phyloP scores from a whole-genome alignment of 164 flowering plant genomes.

The Aristolochia contorta region DNA sequence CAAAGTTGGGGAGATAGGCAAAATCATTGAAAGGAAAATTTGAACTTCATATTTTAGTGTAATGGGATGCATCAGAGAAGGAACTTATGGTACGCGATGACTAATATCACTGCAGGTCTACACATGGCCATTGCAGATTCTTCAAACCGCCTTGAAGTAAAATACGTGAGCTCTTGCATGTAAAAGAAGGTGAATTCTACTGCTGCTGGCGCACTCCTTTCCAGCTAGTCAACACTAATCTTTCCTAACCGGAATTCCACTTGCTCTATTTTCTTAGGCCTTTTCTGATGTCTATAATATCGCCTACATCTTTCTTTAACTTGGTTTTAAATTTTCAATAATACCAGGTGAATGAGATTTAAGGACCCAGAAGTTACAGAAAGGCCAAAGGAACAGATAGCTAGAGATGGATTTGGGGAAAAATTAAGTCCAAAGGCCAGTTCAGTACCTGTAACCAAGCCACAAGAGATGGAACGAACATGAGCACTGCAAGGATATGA shows the following conservation, averaged over 20 bases:
- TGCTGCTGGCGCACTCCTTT: background rate
- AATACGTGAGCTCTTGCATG: background rate
- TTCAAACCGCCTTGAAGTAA: background rate
- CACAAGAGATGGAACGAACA: slow-evolving; percentile 81
- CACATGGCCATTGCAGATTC: background rate
- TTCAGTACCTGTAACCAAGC: slow-evolving; percentile 82
- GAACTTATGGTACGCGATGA: no score
- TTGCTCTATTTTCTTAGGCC: background rate
- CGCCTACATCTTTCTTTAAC: background rate
- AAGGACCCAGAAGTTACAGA: background rate
- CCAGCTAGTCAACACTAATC: background rate
- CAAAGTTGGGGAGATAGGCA: no score
- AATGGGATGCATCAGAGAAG: no score
- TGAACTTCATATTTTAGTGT: no score
- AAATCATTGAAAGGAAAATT: no score
- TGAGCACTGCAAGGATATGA: slow-evolving; percentile 59
- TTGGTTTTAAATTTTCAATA: background rate
- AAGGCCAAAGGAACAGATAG: background rate
- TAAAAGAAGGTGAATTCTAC: background rate
- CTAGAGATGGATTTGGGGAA: background rate
- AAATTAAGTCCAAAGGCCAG: background rate
- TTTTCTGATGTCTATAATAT: background rate
- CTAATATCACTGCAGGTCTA: background rate
- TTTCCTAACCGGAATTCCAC: background rate
- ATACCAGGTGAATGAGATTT: background rate